phyloP scores from a whole-genome alignment of 352 stramenopile genomes.

The Globisporangium mamillatum region DNA sequence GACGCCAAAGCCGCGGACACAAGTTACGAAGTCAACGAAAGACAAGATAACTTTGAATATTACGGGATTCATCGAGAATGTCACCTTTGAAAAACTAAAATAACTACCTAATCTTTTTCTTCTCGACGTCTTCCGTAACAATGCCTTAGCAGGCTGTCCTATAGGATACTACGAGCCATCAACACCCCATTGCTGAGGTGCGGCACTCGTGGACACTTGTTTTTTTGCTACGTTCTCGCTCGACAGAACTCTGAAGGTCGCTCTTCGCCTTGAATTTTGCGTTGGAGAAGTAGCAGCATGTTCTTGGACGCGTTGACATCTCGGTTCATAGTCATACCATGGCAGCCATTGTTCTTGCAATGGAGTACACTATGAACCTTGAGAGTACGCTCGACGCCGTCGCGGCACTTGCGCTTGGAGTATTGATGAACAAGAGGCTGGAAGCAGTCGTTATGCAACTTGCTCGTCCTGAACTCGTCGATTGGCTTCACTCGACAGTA shows the following conservation, averaged over 20 bases:
- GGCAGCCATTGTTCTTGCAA: conserved; percentile 12
- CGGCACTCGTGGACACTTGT: conserved; percentile 15
- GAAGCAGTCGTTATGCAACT: conserved; percentile 1
- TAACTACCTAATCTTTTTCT: conserved; percentile 10
- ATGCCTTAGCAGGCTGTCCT: conserved; percentile 10
- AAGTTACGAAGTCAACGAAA: no score
- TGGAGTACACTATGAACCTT: conserved; percentile 18
- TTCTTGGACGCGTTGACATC: conserved; percentile 8
- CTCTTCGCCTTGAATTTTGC: not conserved
- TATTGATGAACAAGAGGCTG: conserved; percentile 1
- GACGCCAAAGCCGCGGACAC: no score
- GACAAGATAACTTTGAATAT: no score
- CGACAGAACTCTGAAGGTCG: not conserved
- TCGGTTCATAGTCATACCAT: conserved; percentile 12
- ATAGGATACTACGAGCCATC: conserved; percentile 9
- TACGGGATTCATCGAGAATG: conserved; percentile 12
- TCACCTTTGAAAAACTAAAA: conserved; percentile 10
- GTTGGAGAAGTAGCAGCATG: conserved; percentile 10
- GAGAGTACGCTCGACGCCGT: conserved; percentile 2
- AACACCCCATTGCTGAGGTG: not conserved
- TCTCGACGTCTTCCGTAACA: not conserved
- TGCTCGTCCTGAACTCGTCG: conserved; percentile 8
- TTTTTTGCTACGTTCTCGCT: conserved; percentile 3
- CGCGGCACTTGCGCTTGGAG: conserved; percentile 7
- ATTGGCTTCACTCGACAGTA: conserved; percentile 10